Base-by-base conservation (phyloP, 805 yeast species). In the Myxozyma udenii region DNA sequence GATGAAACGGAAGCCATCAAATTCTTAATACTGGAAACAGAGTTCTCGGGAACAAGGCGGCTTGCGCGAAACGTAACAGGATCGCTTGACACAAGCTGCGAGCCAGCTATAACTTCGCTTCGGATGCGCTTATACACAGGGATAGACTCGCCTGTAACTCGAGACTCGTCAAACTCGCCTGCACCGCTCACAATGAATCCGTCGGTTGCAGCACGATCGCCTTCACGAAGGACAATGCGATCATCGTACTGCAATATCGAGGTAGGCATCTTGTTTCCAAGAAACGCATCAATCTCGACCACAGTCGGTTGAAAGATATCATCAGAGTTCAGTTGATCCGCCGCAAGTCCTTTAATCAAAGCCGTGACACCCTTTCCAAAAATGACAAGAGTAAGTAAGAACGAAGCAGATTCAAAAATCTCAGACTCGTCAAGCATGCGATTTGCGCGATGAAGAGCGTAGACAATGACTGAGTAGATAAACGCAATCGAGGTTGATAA, bases 101-200 rank as follows among this genome's bases (percentile, higher is more conserved):
- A 83, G 0, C 91, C 93, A 0, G 88, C 80, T 66, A 77, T 83
- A 2, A 84, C 72, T 53, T 81, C 84, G 53, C 81, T 86, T 0
- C 89, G 89, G 0, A 69, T 68, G 0, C 51, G 48, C 58, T 79
- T 84, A n/a, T 68, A 68, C 9, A 83, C 81, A 1, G 89, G 85
- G 14, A 71, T 65, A 0, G 71, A 58, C 71, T 91, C 98, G 60
- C 98, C 98, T 1, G 97, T 91, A 23, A 91, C 74, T 3, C 95
- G 82, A 24, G 88, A 78, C 71, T 91, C 98, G 65, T 91, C 96
- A 66, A 88, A 83, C 58, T 87, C 91, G 53, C 90, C 78, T 18
- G 72, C 71, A 2, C 98, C 97, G 4, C 72, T 66, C 5, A 85
- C 71, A 50, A 91, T 66, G 2, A 87, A 73, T 19, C 84, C 78